Base-by-base conservation (phyloP, 2,329 filamentous ascomycete genomes). In the Alternaria longipes region DNA sequence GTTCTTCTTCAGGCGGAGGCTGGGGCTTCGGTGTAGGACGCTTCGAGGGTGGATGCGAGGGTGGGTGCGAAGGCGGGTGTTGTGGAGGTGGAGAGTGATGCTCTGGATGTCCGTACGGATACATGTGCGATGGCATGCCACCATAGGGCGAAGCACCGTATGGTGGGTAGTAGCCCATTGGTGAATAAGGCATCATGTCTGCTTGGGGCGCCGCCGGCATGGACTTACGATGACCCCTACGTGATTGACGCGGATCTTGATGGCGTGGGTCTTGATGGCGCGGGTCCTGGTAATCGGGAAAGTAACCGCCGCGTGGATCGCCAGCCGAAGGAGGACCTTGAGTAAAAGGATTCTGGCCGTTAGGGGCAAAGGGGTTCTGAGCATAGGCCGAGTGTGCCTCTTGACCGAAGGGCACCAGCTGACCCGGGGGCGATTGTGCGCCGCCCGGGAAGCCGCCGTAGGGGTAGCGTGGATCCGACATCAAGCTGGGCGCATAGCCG, bases 401-500 rank as follows among this genome's bases (percentile, higher is more conserved):
- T 36, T 77, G 71, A n/a, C 71, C 72, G 59, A 75, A 72, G 14
- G 74, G 74, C 12, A 79, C 75, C 52, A 80, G 47, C 57, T 72
- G 67, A 44, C 73, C 69, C 20, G 67, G 54, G 8, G 70, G 72
- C 11, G 71, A 71, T 34, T 71, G 63, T 2, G 66, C 59, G 24
- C 67, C 67, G 22, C 64, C 65, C 36, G 66, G 64, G 50, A 69
- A 76, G 34, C 67, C 74, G 53, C 67, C 74, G 54, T 75, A 69
- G 42, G 65, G 59, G 30, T 44, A 71, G 36, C 68, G 71, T n/a
- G 72, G 68, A 55, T 75, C 72, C 5, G 79, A 80, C 67, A 81
- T 73, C 64, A 76, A 68, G 50, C 77, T 80, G 3, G 77, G 76
- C 18, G 77, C 74, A 70, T 79, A 79, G 22, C 74, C 76, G 58